A percentile compares a stretch with the other conserved stretches of the same genome.
Evolutionary conservation across 1,139 yeast genomes (phyloP).

Genomic region (Trichomonascaceae sp.): DNA sequence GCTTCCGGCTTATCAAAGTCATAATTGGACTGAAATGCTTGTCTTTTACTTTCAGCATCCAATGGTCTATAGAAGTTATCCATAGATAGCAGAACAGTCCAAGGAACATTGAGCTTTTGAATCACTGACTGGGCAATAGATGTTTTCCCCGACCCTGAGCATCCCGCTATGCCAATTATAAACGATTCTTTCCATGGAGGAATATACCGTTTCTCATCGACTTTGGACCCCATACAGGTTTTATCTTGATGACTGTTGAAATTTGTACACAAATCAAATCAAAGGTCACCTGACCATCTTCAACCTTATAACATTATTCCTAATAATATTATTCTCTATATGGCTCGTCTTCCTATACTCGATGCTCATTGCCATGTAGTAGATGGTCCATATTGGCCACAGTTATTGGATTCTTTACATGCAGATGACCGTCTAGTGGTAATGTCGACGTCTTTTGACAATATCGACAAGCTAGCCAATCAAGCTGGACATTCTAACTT

Average conservation of each 20-base stretch:
- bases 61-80: conserved; percentile 87
- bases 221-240: conserved; percentile 11
- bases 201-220: conserved; percentile 23
- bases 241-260: background rate
- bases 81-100: conserved; percentile 89
- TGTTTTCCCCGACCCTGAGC: conserved; percentile 93
- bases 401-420: background rate
- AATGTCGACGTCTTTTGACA: conserved; percentile 38
- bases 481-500: conserved; percentile 28
- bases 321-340: background rate
- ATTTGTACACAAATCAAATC: background rate
- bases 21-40: conserved; percentile 61
- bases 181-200: conserved; percentile 98
- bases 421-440: conserved; percentile 19
- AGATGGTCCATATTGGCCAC: conserved; percentile 23
- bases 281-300: background rate
- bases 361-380: conserved; percentile 65
- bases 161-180: conserved; percentile 91
- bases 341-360: conserved; percentile 18
- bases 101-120: conserved; percentile 64
- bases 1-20: conserved; percentile 88
- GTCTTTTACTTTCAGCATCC: conserved; percentile 48
- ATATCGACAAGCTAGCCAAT: conserved; percentile 30
- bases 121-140: conserved; percentile 83
- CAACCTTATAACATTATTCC: background rate